Conservation (phyloP, 1,139 yeast species). For the Geotrichum europaeum region DNA sequence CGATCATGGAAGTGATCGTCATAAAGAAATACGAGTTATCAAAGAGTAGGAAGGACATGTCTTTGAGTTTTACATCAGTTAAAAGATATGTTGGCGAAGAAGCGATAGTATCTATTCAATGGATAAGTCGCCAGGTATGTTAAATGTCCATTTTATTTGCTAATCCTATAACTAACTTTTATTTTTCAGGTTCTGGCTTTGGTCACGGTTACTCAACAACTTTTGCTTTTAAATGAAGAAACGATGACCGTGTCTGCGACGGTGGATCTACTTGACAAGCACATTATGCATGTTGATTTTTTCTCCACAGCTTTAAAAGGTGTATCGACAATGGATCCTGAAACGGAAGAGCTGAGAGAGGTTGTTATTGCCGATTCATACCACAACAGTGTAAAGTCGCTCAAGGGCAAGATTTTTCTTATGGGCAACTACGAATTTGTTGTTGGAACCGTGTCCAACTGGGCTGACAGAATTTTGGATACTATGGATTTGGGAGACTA, state of each 20-base stretch:
- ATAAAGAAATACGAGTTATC: slow-evolving; percentile 35
- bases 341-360: slow-evolving; percentile 20
- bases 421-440: slow-evolving; percentile 46
- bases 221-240: slow-evolving; percentile 40
- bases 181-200: slow-evolving; percentile 40
- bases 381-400: slow-evolving; percentile 37
- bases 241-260: slow-evolving; percentile 37
- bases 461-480: slow-evolving; percentile 63
- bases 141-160: neutral
- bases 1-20: slow-evolving; percentile 49
- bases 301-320: slow-evolving; percentile 30
- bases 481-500: slow-evolving; percentile 47
- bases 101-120: slow-evolving; percentile 48
- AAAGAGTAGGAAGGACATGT: slow-evolving; percentile 29
- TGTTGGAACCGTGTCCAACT: slow-evolving; percentile 56
- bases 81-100: slow-evolving; percentile 46
- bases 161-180: neutral
- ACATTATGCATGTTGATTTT: slow-evolving; percentile 40
- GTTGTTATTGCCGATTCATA: slow-evolving; percentile 34
- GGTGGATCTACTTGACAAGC: slow-evolving; percentile 43
- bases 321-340: slow-evolving; percentile 22
- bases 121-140: slow-evolving; percentile 47
- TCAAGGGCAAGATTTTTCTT: slow-evolving; percentile 44
- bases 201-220: slow-evolving; percentile 45
- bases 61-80: slow-evolving; percentile 41